phyloP scores from a whole-genome alignment of 108 stramenopile genomes.

The Cyclotella atomus region DNA sequence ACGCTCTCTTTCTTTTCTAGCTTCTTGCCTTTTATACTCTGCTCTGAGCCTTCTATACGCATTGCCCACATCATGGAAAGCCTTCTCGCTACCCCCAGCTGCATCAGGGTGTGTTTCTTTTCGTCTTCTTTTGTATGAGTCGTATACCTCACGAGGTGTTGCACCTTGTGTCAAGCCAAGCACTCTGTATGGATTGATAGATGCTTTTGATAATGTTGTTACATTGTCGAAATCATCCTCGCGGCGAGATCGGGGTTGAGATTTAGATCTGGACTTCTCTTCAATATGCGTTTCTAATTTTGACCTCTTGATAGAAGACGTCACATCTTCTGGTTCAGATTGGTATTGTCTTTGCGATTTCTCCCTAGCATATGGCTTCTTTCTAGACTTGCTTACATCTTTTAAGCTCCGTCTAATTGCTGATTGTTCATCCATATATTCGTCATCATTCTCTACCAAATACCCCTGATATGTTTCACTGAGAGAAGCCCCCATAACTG shows the following conservation, averaged over 20 bases:
- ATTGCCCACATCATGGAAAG: constrained; percentile 43
- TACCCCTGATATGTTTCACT: constrained; percentile 34
- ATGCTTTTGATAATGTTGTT: constrained; percentile 51
- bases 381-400: constrained; percentile 4
- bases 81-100: constrained; percentile 36
- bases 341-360: not conserved
- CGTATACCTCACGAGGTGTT: constrained; percentile 24
- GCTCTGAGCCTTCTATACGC: constrained; percentile 42
- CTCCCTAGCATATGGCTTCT: not conserved
- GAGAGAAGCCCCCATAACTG: constrained; percentile 33
- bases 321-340: constrained; percentile 1
- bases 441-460: constrained; percentile 9
- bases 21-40: constrained; percentile 33
- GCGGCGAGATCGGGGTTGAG: not conserved
- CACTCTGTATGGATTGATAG: constrained; percentile 38
- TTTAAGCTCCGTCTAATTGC: constrained; percentile 26
- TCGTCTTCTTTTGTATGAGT: constrained; percentile 25
- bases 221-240: constrained; percentile 39
- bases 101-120: constrained; percentile 22
- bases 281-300: constrained; percentile 25
- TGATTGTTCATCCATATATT: constrained; percentile 29
- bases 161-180: constrained; percentile 26
- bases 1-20: constrained; percentile 25
- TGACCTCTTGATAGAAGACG: constrained; percentile 11
- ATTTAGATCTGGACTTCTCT: not conserved